These are phyloP conservation scores for Elsinoe fawcettii DNA, from an alignment of 2,329 filamentous ascomycete genomes.

Conservation along the genomic window DNA sequence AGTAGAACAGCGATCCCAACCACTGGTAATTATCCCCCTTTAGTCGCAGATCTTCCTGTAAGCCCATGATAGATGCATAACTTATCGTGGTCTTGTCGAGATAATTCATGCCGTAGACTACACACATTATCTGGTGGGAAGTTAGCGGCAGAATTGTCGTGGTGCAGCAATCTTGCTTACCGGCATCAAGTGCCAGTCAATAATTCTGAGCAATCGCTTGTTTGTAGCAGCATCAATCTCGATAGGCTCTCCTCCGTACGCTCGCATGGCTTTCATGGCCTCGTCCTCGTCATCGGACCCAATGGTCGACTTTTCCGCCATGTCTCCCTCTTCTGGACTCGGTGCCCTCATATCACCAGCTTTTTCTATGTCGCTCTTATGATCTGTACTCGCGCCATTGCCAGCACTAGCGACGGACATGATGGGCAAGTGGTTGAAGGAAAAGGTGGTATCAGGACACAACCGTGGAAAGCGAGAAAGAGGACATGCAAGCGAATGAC, in stretches of 20 bases:
- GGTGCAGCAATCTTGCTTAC: constrained; percentile 39
- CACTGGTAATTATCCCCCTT: constrained; percentile 47
- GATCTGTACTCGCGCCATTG: neutral
- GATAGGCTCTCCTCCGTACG: constrained; percentile 42
- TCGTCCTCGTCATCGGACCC: constrained; percentile 52
- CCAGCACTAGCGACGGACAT: neutral
- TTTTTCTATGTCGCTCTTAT: neutral
- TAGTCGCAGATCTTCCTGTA: constrained; percentile 40
- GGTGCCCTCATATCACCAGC: neutral
- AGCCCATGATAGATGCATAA: constrained; percentile 46
- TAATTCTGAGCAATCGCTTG: constrained; percentile 50
- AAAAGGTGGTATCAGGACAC: neutral
- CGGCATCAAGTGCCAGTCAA: constrained; percentile 57
- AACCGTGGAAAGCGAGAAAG: neutral
- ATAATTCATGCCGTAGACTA: constrained; percentile 51
- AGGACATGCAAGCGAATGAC: neutral
- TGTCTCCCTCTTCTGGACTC: neutral
- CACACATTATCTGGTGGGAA: constrained; percentile 51
- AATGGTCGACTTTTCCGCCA: neutral
- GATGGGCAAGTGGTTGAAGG: neutral
- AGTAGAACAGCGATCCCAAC: constrained; percentile 45
- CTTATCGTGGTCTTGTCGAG: constrained; percentile 33
- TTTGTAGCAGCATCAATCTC: constrained; percentile 51
- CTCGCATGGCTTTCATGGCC: constrained; percentile 49
- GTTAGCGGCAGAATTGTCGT: constrained; percentile 56